Base-by-base conservation (phyloP, 495 filamentous ascomycete species). In the Mycothermus thermophilus region DNA sequence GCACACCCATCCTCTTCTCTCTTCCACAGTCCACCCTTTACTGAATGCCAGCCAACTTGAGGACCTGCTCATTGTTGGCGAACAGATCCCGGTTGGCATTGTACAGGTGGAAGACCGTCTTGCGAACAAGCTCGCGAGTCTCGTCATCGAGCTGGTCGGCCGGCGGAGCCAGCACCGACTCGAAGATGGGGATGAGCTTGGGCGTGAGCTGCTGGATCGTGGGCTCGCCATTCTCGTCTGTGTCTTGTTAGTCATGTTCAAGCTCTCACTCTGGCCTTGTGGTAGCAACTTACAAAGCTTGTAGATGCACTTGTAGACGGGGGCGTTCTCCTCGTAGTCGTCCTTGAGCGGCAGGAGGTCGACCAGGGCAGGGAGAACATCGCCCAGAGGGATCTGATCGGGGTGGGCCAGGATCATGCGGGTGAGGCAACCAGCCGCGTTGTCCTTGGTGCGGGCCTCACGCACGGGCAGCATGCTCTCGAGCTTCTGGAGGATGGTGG, bases 261-360 rank as follows among this genome's bases (percentile, higher is more conserved):
- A 10, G 16, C 18, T 10, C 1, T 6, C 7, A 8, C 0, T 30
- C 2, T 1, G 8, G 9, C 5, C 1, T 7, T 20, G 1, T 10
- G 8, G 18, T 2, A 11, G 27, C 27, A 16, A 72, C 80, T 67
- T 67, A 83, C 79, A 95, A 37, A 96, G 66, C 54, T 80, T 73
- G 52, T 83, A 76, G 48, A 97, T 72, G 73, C 83, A 87, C 46
- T 77, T 69, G 60, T 77, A 97, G 23, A 96, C 73, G 8, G 88
- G 83, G 41, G 82, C 79, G 63, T 97, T 96, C 72, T 97, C 90
- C 57, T 94, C 86, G 43, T 72, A 96, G 55, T 97, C 90, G 46
- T 94, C 87, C 62, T 80, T 85, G 46, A 96, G 62, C 17, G 90
- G 90, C 29, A 97, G 67, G 9, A 90, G 67, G 34, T 66, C 67